Evolutionary conservation across 2,329 filamentous ascomycete genomes (phyloP).

Genomic region (Lojkania enalia): DNA sequence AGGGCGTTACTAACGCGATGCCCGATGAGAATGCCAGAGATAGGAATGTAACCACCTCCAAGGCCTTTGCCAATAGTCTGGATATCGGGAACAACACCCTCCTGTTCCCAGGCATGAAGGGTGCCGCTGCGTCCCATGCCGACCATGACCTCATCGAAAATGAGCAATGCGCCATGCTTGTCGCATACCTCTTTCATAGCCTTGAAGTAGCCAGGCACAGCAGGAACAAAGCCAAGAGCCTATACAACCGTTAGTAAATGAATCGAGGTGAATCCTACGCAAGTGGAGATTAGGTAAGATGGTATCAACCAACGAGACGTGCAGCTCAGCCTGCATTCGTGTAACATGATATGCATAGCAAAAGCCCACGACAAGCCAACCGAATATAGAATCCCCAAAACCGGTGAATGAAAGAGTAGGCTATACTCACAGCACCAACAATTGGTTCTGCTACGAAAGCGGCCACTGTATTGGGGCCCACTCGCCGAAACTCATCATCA

Average conservation of each 20-base stretch:
- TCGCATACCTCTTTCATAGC: conserved; percentile 59
- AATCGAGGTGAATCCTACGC: too few species aligned
- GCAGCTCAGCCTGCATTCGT: too few species aligned
- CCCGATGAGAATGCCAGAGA: conserved; percentile 62
- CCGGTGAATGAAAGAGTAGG: background rate
- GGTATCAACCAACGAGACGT: too few species aligned
- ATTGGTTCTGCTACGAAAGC: conserved; percentile 43
- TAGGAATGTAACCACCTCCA: conserved; percentile 63
- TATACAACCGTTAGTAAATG: conserved; percentile 15
- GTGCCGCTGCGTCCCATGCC: conserved; percentile 35
- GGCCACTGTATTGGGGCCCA: conserved; percentile 53
- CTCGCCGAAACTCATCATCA: conserved; percentile 62
- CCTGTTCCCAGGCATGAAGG: conserved; percentile 45
- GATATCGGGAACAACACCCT: conserved; percentile 62
- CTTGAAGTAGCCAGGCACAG: conserved; percentile 59
- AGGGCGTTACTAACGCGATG: conserved; percentile 53
- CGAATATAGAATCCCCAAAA: background rate
- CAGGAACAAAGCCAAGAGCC: conserved; percentile 54
- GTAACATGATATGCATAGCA: too few species aligned
- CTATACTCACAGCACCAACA: conserved; percentile 7
- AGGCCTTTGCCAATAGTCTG: conserved; percentile 67
- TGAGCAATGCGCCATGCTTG: conserved; percentile 58
- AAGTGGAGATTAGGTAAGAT: too few species aligned
- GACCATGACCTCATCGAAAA: conserved; percentile 54
- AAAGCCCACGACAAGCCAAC: too few species aligned